Evolutionary conservation across 1,284 basidiomycete species (phyloP), one percentile per base, ranked within the genome.

Genomic region (Marasmius fiardii): DNA sequence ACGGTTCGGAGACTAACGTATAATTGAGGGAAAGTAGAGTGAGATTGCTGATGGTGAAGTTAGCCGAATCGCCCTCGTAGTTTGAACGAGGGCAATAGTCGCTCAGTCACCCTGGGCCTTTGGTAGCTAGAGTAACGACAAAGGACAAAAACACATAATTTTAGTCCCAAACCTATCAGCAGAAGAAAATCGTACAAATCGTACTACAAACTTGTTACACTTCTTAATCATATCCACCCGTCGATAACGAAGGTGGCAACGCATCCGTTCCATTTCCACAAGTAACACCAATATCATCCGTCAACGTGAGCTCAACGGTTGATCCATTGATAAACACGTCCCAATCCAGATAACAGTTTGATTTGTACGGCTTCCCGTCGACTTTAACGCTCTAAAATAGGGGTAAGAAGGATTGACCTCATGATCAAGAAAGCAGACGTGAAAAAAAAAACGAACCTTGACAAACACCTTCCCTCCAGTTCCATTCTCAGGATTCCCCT

Each of bases 341-440:
- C 82, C 82, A 85, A 31, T 85, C 82, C 53, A 85, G 66, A 63
- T 77, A 85, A 57, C 83, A 86, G 59, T 77, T 83, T 3, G 82
- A 83, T 56, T 80, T 76, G 74, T 81, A 84, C 12, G 74, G 70
- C 54, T 74, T 63, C 1, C 80, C 82, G 58, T 86, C 74, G 24
- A 85, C 75, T 12, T 71, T 77, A 8, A 85, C 81, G 59, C 72
- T 80, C 82, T 85, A 45, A 31, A 43, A 53, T 18, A 51, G 26
- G 4, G 54, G 37, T 33, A 24, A 43, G 11, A 53, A 41, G 16
- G 20, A 35, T 26, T 24, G 34, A 34, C 24, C 28, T n/a, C 31
- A 33, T n/a, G n/a, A n/a, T 18, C 10, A 44, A 57, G 20, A 24
- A 18, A 24, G 47, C n/a, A 43, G 6, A n/a, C 56, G 67, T 14